A percentile compares a stretch with the other conserved stretches of the same genome.
These are phyloP conservation scores for Podila minutissima DNA, from an alignment of 192 early-diverging fungal species.

Conservation along the genomic window DNA sequence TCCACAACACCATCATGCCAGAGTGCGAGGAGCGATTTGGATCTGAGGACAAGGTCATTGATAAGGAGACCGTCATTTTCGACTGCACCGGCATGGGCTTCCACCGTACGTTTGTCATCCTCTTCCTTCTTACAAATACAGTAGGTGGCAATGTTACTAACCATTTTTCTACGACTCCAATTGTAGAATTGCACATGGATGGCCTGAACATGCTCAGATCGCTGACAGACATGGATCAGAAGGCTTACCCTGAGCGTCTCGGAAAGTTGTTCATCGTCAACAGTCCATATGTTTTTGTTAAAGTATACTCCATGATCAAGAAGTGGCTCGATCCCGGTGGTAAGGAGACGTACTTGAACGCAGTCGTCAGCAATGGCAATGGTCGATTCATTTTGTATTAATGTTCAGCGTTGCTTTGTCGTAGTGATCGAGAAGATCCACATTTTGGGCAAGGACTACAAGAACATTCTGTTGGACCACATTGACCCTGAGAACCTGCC, in stretches of 20 bases:
- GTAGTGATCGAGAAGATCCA: slow-evolving; percentile 67
- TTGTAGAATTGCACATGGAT: slow-evolving; percentile 68
- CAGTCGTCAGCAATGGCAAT: too few relatives aligned
- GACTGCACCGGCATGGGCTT: slow-evolving; percentile 90
- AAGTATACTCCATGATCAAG: slow-evolving; percentile 81
- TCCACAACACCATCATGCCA: slow-evolving; percentile 74
- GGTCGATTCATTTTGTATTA: too few relatives aligned
- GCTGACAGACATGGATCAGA: slow-evolving; percentile 87
- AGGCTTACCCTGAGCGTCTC: slow-evolving; percentile 95
- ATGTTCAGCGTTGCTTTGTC: background rate
- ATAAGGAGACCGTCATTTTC: slow-evolving; percentile 89
- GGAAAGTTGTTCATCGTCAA: slow-evolving; percentile 95
- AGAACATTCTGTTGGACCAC: slow-evolving; percentile 66
- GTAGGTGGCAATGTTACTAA: slow-evolving; percentile 3
- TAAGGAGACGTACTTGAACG: slow-evolving; percentile 40
- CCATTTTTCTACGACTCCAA: background rate
- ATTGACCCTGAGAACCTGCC: slow-evolving; percentile 76
- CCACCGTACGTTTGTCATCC: slow-evolving; percentile 63
- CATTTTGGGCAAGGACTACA: slow-evolving; percentile 71
- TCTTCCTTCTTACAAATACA: background rate
- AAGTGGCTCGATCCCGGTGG: slow-evolving; percentile 83
- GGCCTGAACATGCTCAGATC: slow-evolving; percentile 74
- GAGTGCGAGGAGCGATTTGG: slow-evolving; percentile 80
- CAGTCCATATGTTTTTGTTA: slow-evolving; percentile 89
- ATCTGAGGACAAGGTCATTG: slow-evolving; percentile 63